Conservation (phyloP, 768 basidiomycete genomes). For the Gloeopeniophorella convolvens region DNA sequence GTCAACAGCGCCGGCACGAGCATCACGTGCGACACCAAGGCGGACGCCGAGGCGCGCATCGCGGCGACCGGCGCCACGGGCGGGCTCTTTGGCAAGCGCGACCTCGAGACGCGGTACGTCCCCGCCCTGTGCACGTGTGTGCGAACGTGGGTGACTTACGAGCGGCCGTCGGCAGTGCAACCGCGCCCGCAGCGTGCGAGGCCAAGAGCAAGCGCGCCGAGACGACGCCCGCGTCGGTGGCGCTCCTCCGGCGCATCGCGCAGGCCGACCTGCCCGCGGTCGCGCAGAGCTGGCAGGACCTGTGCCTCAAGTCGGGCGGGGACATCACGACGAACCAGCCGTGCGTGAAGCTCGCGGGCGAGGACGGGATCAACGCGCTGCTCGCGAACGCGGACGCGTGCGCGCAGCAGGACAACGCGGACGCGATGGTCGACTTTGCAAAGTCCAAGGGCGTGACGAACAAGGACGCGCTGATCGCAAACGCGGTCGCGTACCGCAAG, state of each 20-base stretch:
- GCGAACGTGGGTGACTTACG: no score
- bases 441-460: conserved; percentile 38
- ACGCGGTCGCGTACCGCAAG: conserved; percentile 37
- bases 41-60: conserved; percentile 24
- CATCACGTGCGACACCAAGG: conserved; percentile 24
- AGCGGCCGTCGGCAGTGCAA: background rate
- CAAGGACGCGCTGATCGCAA: conserved; percentile 34
- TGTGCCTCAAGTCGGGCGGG: conserved; percentile 37
- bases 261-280: conserved; percentile 33
- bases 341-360: conserved; percentile 37
- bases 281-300: conserved; percentile 38
- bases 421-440: conserved; percentile 45
- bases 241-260: conserved; percentile 26
- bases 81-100: conserved; percentile 23
- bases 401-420: conserved; percentile 43
- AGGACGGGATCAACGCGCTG: conserved; percentile 37
- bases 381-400: conserved; percentile 41
- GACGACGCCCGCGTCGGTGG: background rate
- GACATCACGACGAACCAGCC: conserved; percentile 34
- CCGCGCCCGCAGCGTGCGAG: conserved; percentile 9
- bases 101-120: background rate
- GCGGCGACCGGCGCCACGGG: conserved; percentile 23
- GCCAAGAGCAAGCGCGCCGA: conserved; percentile 9
- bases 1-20: conserved; percentile 29
- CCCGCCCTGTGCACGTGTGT: background rate